phyloP scores from a whole-genome alignment of 2,329 filamentous ascomycete species.

The Nannizziopsis barbatae region DNA sequence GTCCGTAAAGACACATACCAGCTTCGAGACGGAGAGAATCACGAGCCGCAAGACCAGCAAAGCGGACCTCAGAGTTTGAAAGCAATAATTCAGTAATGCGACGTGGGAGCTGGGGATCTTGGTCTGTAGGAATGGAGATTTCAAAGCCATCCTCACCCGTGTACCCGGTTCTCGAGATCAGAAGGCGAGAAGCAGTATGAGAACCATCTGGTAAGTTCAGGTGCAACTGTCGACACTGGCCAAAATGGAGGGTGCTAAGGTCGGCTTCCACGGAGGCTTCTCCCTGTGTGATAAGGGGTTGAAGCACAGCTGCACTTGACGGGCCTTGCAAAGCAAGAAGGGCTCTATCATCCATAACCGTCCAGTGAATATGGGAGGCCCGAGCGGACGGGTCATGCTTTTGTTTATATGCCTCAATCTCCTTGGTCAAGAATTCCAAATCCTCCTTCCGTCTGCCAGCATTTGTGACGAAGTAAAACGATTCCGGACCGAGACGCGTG shows the following conservation, averaged over 20 bases:
- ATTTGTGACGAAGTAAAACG: conserved; percentile 92
- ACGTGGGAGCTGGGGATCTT: conserved; percentile 40
- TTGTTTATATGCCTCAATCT: conserved; percentile 52
- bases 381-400: conserved; percentile 38
- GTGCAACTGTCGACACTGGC: conserved; percentile 56
- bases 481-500: conserved; percentile 60
- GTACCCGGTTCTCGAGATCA: conserved; percentile 84
- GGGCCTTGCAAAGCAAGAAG: conserved; percentile 87
- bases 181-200: conserved; percentile 42
- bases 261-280: conserved; percentile 37
- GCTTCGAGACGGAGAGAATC: conserved; percentile 91
- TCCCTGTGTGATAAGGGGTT: conserved; percentile 45
- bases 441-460: conserved; percentile 87
- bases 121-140: conserved; percentile 65
- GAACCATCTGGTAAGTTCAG: conserved; percentile 50
- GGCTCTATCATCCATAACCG: conserved; percentile 59
- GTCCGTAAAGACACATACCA: conserved; percentile 99
- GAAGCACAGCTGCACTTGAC: conserved; percentile 57
- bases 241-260: conserved; percentile 68
- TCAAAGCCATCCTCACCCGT: conserved; percentile 98
- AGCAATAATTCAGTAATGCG: conserved; percentile 60
- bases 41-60: conserved; percentile 80
- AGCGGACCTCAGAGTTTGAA: conserved; percentile 53
- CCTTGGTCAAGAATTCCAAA: conserved; percentile 58
- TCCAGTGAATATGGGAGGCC: conserved; percentile 52